phyloP scores from a whole-genome alignment of 257 asterid species.

The Nyctanthes arbortristis region DNA sequence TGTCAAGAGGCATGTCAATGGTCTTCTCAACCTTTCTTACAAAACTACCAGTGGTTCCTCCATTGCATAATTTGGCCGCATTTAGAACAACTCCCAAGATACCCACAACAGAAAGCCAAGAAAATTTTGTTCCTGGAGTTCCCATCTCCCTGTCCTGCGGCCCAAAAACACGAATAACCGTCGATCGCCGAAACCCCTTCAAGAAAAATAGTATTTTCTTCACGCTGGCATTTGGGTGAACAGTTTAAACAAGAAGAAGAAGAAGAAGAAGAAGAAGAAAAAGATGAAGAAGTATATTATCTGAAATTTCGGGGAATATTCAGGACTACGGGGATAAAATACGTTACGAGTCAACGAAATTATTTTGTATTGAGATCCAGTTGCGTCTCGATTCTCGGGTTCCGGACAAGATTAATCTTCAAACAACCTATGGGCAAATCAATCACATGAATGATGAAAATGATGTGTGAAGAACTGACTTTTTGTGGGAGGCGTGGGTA shows the following conservation, averaged over 20 bases:
- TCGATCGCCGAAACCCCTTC: constrained; percentile 20
- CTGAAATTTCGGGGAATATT: constrained; percentile 42
- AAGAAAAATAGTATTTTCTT: background rate
- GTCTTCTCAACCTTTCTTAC: constrained; percentile 54
- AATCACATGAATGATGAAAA: background rate
- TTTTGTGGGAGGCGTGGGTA: background rate
- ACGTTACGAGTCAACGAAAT: constrained; percentile 10
- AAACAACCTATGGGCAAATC: background rate
- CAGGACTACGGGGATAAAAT: too few species aligned
- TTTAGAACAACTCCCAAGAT: constrained; percentile 38
- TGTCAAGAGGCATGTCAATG: constrained; percentile 72
- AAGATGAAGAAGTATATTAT: too few species aligned
- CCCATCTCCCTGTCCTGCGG: constrained; percentile 30
- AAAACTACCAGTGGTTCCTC: constrained; percentile 68
- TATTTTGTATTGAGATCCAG: background rate
- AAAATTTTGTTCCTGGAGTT: constrained; percentile 8
- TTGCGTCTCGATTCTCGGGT: background rate
- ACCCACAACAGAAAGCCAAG: constrained; percentile 25
- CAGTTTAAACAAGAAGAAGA: background rate
- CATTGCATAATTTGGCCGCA: constrained; percentile 56
- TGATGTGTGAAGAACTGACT: background rate
- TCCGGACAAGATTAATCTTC: background rate
- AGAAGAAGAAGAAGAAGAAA: too few species aligned
- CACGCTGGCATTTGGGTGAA: background rate
- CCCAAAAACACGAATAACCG: constrained; percentile 7